These are phyloP conservation scores for Spirogloea muscicola DNA, from an alignment of 139 green algal genomes.

Conservation along the genomic window DNA sequence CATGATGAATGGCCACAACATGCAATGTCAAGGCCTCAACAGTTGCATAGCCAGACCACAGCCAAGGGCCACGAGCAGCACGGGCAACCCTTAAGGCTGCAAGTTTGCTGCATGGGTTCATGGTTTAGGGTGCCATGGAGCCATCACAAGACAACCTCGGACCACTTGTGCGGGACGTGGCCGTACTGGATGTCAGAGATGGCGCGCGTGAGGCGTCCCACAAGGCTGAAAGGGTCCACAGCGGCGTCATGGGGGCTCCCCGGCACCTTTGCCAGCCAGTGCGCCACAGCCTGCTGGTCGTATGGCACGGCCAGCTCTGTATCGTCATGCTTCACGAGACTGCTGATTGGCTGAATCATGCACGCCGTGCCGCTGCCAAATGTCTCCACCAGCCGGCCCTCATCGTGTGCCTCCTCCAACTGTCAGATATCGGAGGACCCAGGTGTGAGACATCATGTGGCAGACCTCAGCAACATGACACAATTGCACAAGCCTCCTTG, in stretches of 20 bases:
- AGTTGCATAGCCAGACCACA: too few relatives aligned
- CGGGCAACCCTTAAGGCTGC: too few relatives aligned
- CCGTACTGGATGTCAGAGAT: conserved; percentile 48
- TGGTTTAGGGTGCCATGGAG: too few relatives aligned
- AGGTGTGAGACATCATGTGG: too few relatives aligned
- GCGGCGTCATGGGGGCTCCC: neutral
- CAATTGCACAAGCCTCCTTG: too few relatives aligned
- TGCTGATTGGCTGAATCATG: conserved; percentile 68
- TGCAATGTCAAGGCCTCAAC: too few relatives aligned
- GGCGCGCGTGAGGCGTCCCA: conserved; percentile 21
- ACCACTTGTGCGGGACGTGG: conserved; percentile 20
- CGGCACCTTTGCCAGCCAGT: conserved; percentile 22
- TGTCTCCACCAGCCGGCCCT: conserved; percentile 63
- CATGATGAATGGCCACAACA: too few relatives aligned
- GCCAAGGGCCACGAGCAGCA: too few relatives aligned
- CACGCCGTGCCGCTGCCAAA: conserved; percentile 77
- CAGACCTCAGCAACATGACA: too few relatives aligned
- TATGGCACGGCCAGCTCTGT: conserved; percentile 7
- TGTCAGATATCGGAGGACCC: too few relatives aligned
- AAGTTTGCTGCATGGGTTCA: too few relatives aligned
- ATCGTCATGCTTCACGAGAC: neutral
- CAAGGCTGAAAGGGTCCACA: conserved; percentile 18
- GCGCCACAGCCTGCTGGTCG: neutral
- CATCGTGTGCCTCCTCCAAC: conserved; percentile 37
- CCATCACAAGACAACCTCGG: too few relatives aligned